phyloP scores from a whole-genome alignment of 441 rosid genomes.

The Croton laevigatus region DNA sequence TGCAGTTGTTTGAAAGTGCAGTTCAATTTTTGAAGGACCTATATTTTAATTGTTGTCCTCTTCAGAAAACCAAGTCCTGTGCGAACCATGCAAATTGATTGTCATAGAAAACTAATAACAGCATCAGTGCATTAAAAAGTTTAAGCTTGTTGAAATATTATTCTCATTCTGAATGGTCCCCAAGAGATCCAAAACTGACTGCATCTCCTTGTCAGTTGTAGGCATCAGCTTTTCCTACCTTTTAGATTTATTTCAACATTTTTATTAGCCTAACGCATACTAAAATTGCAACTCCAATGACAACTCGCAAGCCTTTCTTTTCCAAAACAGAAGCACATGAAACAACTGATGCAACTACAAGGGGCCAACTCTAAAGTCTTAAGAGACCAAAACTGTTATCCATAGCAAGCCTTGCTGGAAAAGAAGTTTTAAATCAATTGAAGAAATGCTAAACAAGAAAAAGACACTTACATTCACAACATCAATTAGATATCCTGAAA shows the following conservation, averaged over 20 bases:
- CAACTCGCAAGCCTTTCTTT: neutral
- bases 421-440: neutral
- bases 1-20: no score
- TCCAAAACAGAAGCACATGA: neutral
- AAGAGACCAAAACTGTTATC: neutral
- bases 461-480: conserved; percentile 51
- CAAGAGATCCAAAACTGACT: neutral
- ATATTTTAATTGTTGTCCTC: no score
- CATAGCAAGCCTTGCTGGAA: neutral
- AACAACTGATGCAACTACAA: neutral
- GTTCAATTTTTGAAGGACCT: no score
- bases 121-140: neutral
- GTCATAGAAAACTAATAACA: neutral
- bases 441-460: conserved; percentile 7
- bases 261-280: neutral
- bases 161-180: neutral
- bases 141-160: neutral
- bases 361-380: neutral
- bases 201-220: neutral
- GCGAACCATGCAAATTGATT: no score
- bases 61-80: no score
- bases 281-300: neutral
- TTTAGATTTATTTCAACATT: neutral
- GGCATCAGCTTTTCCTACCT: neutral
- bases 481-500: conserved; percentile 59